Evolutionary conservation across 495 filamentous ascomycete species (phyloP), one percentile per base, ranked within the genome.

Genomic region (Hypoxylon perforatum): DNA sequence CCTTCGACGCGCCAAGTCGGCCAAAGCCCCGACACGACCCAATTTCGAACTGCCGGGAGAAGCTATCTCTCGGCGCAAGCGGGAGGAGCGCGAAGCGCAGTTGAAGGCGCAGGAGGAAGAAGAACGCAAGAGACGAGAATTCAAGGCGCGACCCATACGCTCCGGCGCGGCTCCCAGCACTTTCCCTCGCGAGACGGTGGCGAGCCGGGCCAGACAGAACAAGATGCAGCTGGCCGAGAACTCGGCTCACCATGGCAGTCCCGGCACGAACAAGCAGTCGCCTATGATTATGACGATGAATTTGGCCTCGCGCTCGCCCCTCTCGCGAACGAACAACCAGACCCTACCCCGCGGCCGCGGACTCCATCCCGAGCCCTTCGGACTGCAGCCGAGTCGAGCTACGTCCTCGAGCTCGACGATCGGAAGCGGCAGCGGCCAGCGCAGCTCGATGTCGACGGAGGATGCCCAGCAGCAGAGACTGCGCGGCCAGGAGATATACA

Each of bases 11-110:
- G 65, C 74, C 63, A 85, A 89, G 76, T 90, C 89, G 0, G 81
- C 75, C 25, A 91, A 88, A 66, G 73, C 82, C 7, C 84, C 84
- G 9, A 91, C 89, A 4, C 82, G 78, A 28, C 76, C 91, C 10
- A 85, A 78, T 15, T 94, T 92, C 72, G 86, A 89, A 69, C 81
- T 94, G 19, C 88, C 90, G 0, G 90, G 91, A 30, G 91, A 92
- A 57, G 90, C 87, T 22, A 80, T 92, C 30, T 89, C 90, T 19
- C 87, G 86, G 8, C 87, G 85, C 52, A 86, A 91, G 58, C 84
- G 85, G 70, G 90, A 89, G 66, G 83, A 86, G 51, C 82, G 80
- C 21, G 90, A 92, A 69, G 87, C 89, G 52, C 84, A 86, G 49
- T 74, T 86, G 47, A 86, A 82, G 61, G 80, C 82, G 3, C 82